Percentiles rank a stretch among this genome's conserved stretches.
These are phyloP conservation scores for Trypanosoma platydactyli DNA, from an alignment of 208 protist genomes.

Conservation along the genomic window DNA sequence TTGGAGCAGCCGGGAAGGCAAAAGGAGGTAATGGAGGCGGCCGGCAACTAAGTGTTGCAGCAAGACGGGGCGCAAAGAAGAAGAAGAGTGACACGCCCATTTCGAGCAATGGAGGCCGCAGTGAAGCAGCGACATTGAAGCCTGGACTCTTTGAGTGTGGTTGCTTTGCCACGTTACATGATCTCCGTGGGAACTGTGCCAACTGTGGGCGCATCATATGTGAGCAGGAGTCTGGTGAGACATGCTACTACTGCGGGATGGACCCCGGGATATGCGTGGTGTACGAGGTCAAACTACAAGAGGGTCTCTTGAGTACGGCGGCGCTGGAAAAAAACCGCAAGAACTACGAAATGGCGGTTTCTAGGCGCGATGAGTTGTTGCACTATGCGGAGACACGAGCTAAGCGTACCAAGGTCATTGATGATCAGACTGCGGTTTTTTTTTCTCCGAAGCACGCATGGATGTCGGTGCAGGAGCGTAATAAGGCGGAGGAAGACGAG, in stretches of 20 bases:
- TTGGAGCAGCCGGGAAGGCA: constrained; percentile 8
- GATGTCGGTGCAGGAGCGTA: constrained; percentile 66
- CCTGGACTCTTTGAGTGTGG: constrained; percentile 81
- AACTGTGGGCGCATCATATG: constrained; percentile 92
- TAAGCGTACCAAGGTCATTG: constrained; percentile 82
- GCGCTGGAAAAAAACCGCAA: constrained; percentile 54
- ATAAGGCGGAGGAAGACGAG: constrained; percentile 47
- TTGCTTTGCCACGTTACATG: constrained; percentile 85
- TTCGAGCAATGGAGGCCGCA: neutral
- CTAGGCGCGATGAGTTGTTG: constrained; percentile 70
- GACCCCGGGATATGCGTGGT: constrained; percentile 67
- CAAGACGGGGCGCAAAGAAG: neutral
- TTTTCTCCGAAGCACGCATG: constrained; percentile 77
- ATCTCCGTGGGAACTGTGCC: constrained; percentile 73
- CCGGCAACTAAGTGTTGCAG: constrained; percentile 30
- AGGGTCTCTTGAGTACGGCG: constrained; percentile 74
- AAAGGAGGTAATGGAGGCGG: constrained; percentile 24
- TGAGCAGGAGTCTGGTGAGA: constrained; percentile 78
- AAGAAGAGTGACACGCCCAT: constrained; percentile 16
- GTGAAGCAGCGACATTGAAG: constrained; percentile 41
- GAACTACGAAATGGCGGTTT: constrained; percentile 67
- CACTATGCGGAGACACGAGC: constrained; percentile 71
- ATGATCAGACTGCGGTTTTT: constrained; percentile 80
- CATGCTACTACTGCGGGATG: constrained; percentile 84
- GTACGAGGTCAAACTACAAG: constrained; percentile 80